Evolutionary conservation across 208 protist genomes (phyloP).

Genomic region (Borovskyia barvae): DNA sequence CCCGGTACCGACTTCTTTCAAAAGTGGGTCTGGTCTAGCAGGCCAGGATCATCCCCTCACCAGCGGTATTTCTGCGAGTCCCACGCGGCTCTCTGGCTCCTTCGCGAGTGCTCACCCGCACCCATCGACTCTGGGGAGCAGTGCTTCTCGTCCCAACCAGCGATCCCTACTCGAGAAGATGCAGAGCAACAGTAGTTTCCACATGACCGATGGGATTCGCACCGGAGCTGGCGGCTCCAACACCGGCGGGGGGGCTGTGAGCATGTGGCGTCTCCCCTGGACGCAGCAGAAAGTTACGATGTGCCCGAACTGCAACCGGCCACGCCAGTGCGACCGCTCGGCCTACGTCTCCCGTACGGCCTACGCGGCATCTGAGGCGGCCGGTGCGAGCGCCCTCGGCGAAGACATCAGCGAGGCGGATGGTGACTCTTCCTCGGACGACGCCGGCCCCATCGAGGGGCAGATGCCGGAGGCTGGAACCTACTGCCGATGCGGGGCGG

Average conservation of each 20-base stretch:
- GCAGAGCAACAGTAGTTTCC: constrained; percentile 12
- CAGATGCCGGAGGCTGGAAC: constrained; percentile 7
- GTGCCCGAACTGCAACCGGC: constrained; percentile 51
- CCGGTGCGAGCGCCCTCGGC: not conserved
- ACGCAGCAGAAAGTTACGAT: constrained; percentile 42
- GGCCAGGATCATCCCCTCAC: not conserved
- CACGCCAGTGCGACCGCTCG: constrained; percentile 17
- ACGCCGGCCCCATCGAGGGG: constrained; percentile 1
- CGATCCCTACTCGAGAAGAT: constrained; percentile 19
- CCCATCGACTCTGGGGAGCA: constrained; percentile 12
- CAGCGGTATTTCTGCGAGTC: constrained; percentile 3
- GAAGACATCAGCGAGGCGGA: constrained; percentile 27
- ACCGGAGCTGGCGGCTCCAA: not conserved
- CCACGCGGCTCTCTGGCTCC: not conserved
- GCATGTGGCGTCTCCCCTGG: constrained; percentile 45
- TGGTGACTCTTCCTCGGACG: constrained; percentile 8
- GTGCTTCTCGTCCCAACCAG: constrained; percentile 5
- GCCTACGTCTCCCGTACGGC: constrained; percentile 13
- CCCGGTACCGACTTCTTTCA: constrained; percentile 40
- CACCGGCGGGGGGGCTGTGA: constrained; percentile 15
- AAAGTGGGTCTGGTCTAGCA: constrained; percentile 23
- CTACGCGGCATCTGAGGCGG: constrained; percentile 12
- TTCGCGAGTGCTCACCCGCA: constrained; percentile 8
- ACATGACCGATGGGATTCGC: not conserved
- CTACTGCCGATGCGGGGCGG: constrained; percentile 28